A percentile compares a stretch with the other conserved stretches of the same genome.
Evolutionary conservation across 1,139 yeast genomes (phyloP).

Genomic region (Hyphopichia khmerensis): DNA sequence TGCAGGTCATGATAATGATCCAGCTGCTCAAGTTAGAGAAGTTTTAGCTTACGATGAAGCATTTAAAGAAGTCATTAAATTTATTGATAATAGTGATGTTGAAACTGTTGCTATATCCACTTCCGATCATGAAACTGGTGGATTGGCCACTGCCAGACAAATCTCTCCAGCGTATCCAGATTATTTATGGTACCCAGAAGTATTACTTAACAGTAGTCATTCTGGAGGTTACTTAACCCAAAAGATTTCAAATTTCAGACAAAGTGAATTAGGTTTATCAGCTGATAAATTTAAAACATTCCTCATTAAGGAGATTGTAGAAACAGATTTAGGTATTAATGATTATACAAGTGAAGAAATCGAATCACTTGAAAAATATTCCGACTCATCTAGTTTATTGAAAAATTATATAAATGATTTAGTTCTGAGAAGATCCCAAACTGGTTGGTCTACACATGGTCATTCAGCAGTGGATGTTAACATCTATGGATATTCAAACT

Average conservation of each 20-base stretch:
- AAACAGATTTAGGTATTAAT: conserved; percentile 57
- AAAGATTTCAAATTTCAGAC: conserved; percentile 20
- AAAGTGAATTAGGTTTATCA: conserved; percentile 16
- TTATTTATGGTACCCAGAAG: conserved; percentile 80
- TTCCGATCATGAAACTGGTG: conserved; percentile 93
- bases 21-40: conserved; percentile 71
- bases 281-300: conserved; percentile 38
- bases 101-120: conserved; percentile 78
- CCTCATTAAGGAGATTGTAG: conserved; percentile 50
- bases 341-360: conserved; percentile 56
- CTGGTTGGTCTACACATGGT: conserved; percentile 89
- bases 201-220: conserved; percentile 60
- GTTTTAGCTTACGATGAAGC: conserved; percentile 67
- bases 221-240: conserved; percentile 66
- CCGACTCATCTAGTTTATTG: conserved; percentile 17
- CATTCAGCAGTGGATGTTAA: conserved; percentile 91
- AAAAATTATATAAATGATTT: conserved; percentile 54
- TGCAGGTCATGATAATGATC: conserved; percentile 88
- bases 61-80: conserved; percentile 64
- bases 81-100: conserved; percentile 58
- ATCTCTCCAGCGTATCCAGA: conserved; percentile 43
- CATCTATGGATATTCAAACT: conserved; percentile 69
- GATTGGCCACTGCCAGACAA: conserved; percentile 73
- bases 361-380: conserved; percentile 20
- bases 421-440: conserved; percentile 67